These are phyloP conservation scores for Zymoseptoria pseudotritici DNA, from an alignment of 2,329 filamentous ascomycete genomes.

Conservation along the genomic window DNA sequence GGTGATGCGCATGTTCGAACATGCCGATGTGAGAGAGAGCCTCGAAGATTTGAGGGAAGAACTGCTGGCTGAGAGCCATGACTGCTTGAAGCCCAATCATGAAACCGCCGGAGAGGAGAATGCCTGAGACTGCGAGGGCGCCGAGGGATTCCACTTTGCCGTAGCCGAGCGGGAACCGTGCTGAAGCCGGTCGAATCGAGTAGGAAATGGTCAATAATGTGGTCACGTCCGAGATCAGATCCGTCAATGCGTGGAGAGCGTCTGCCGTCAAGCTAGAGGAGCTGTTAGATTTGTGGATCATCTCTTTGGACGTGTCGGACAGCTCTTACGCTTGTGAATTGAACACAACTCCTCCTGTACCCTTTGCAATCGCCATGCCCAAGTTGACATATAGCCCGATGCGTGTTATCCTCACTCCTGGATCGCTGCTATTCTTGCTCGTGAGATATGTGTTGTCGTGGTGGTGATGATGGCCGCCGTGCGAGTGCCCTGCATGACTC, in stretches of 20 bases:
- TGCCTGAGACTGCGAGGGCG: conserved; percentile 83
- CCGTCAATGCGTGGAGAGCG: conserved; percentile 89
- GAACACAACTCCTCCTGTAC: conserved; percentile 85
- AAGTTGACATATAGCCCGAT: conserved; percentile 85
- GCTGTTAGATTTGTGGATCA: conserved; percentile 1
- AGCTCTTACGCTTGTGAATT: conserved; percentile 62
- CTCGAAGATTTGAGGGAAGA: conserved; percentile 41
- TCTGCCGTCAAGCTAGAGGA: conserved; percentile 51
- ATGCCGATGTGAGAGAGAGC: conserved; percentile 37
- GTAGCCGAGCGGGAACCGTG: conserved; percentile 81
- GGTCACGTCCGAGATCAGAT: conserved; percentile 89
- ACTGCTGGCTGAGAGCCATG: conserved; percentile 50
- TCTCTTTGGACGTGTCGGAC: no score
- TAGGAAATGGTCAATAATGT: conserved; percentile 91
- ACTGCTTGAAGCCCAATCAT: conserved; percentile 71
- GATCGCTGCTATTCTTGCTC: conserved; percentile 79
- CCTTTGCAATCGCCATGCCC: conserved; percentile 89
- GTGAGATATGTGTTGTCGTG: conserved; percentile 80
- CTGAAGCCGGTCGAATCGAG: conserved; percentile 77
- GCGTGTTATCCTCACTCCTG: conserved; percentile 85
- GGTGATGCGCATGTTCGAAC: conserved; percentile 46
- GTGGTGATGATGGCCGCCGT: conserved; percentile 61
- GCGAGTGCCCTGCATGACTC: conserved; percentile 25
- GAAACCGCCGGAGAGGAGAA: conserved; percentile 79
- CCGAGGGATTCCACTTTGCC: conserved; percentile 97